Conservation (phyloP, 768 basidiomycete species). For the Pulveroboletus ravenelii region DNA sequence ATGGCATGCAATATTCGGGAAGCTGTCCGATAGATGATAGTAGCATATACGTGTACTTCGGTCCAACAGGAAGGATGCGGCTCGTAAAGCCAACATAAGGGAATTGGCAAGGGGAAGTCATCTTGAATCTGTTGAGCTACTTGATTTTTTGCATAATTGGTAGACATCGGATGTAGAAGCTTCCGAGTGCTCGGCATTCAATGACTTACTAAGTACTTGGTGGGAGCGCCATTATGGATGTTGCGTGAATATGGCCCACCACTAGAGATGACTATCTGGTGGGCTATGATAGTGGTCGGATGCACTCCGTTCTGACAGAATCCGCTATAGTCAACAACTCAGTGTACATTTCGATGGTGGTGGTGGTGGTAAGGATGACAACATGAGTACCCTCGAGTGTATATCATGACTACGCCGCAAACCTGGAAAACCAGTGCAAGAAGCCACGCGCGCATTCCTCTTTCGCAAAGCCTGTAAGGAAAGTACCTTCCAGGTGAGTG, state of each 20-base stretch:
- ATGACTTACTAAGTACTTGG: slow-evolving; percentile 24
- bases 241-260: background rate
- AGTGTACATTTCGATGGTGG: slow-evolving; percentile 9
- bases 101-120: background rate
- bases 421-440: slow-evolving; percentile 49
- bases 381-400: background rate
- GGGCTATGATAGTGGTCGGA: background rate
- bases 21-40: too few relatives aligned
- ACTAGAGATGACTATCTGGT: background rate
- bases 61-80: background rate
- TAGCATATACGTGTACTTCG: background rate
- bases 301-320: background rate
- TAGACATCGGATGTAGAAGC: background rate
- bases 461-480: slow-evolving; percentile 50
- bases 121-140: background rate
- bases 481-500: background rate
- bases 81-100: background rate
- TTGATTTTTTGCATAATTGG: background rate
- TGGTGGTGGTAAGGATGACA: background rate
- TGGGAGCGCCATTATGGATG: background rate
- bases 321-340: background rate
- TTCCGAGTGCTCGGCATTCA: background rate
- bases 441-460: slow-evolving; percentile 53
- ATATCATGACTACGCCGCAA: slow-evolving; percentile 22
- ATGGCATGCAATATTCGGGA: too few relatives aligned